Evolutionary conservation across 2,329 filamentous ascomycete genomes (phyloP).

Genomic region (Neofusicoccum ribis): DNA sequence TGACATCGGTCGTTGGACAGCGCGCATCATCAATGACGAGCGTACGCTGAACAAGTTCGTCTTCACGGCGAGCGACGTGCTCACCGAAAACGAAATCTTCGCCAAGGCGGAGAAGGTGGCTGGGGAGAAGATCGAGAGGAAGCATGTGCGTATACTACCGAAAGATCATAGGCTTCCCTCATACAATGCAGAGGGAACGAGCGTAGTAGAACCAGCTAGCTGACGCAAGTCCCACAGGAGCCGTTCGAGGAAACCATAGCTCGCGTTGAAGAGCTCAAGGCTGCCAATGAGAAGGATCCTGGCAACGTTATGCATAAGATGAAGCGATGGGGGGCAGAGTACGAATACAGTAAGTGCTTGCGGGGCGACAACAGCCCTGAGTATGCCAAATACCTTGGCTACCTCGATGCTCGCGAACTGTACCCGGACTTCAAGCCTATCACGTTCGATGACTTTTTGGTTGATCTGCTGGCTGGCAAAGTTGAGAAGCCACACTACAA

Average conservation of each 20-base stretch:
- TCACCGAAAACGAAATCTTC: conserved; percentile 50
- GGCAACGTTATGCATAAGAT: neutral
- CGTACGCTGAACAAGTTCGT: conserved; percentile 57
- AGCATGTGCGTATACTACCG: neutral
- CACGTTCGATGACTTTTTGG: neutral
- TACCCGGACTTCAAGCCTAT: conserved; percentile 51
- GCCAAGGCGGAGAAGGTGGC: conserved; percentile 48
- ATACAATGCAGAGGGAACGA: neutral
- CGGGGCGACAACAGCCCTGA: conserved; percentile 57
- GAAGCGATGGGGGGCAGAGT: neutral
- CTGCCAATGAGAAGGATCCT: neutral
- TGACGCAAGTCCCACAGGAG: neutral
- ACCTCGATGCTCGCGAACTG: conserved; percentile 53
- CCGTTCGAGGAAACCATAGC: neutral
- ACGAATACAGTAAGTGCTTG: conserved; percentile 37
- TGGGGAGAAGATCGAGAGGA: conserved; percentile 43
- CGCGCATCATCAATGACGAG: conserved; percentile 52
- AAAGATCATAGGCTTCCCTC: neutral
- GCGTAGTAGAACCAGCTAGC: neutral
- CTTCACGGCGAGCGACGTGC: conserved; percentile 50
- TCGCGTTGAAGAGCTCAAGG: neutral
- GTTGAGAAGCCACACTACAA: neutral
- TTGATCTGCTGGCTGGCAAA: neutral
- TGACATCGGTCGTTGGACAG: conserved; percentile 57
- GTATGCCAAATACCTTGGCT: conserved; percentile 56